Evolutionary conservation across 257 asterid species (phyloP).

Genomic region (Hygrophila difformis): DNA sequence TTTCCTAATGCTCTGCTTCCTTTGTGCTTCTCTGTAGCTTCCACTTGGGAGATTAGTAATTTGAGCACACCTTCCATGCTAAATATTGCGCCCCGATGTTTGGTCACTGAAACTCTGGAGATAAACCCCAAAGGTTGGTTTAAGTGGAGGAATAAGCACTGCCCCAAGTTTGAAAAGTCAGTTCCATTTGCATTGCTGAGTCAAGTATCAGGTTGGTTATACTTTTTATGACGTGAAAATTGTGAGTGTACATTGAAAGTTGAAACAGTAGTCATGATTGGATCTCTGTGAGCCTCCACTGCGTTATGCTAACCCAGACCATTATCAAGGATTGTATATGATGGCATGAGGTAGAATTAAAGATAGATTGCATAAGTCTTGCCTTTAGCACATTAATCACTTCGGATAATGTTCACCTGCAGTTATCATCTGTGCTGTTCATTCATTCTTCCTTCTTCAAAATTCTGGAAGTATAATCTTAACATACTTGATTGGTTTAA

Average conservation of each 20-base stretch:
- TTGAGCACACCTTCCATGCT: slow-evolving; percentile 41
- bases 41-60: slow-evolving; percentile 90
- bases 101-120: slow-evolving; percentile 83
- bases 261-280: slow-evolving; percentile 1
- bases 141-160: slow-evolving; percentile 69
- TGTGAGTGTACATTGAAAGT: background rate
- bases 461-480: background rate
- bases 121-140: slow-evolving; percentile 72
- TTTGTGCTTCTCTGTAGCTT: slow-evolving; percentile 67
- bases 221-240: background rate
- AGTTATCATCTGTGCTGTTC: background rate
- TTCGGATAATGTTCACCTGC: background rate
- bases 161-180: slow-evolving; percentile 66
- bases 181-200: slow-evolving; percentile 83
- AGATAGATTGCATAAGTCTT: background rate
- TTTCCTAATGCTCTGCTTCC: slow-evolving; percentile 21
- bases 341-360: background rate
- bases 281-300: background rate
- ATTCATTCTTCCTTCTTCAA: background rate
- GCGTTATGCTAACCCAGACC: background rate
- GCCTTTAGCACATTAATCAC: background rate
- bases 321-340: background rate
- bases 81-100: slow-evolving; percentile 47
- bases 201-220: slow-evolving; percentile 89
- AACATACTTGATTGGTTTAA: background rate